Evolutionary conservation across 768 basidiomycete species (phyloP).

Genomic region (Phaffia australis): DNA sequence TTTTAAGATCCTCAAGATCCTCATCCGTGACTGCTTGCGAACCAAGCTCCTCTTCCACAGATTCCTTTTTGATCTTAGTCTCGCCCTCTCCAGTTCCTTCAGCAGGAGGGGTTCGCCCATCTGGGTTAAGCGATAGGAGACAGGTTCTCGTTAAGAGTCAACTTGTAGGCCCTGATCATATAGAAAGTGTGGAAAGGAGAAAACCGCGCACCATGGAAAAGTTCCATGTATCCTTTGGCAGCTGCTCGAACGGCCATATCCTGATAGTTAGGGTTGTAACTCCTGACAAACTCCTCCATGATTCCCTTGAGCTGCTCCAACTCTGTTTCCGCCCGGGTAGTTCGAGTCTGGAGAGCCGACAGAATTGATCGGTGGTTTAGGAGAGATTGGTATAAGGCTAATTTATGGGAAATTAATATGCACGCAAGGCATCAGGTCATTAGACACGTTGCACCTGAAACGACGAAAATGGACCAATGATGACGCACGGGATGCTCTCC

Average conservation of each 20-base stretch:
- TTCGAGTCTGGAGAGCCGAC: slow-evolving; percentile 60
- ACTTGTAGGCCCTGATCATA: too few species aligned
- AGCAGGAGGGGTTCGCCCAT: slow-evolving; percentile 18
- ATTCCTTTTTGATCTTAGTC: too few species aligned
- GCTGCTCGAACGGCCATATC: slow-evolving; percentile 98
- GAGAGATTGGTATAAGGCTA: slow-evolving; percentile 70
- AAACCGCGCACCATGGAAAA: slow-evolving; percentile 26
- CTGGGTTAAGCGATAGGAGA: too few species aligned
- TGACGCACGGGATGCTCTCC: slow-evolving; percentile 71
- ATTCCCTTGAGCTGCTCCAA: slow-evolving; percentile 73
- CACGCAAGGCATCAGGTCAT: neutral
- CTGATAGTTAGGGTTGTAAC: slow-evolving; percentile 97
- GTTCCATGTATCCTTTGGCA: slow-evolving; percentile 80
- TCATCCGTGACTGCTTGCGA: slow-evolving; percentile 48
- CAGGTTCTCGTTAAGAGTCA: too few species aligned
- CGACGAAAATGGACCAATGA: neutral
- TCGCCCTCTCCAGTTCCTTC: slow-evolving; percentile 32
- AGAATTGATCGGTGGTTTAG: slow-evolving; percentile 63
- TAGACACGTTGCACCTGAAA: slow-evolving; percentile 6
- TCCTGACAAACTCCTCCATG: slow-evolving; percentile 62
- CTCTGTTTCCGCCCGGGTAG: slow-evolving; percentile 61
- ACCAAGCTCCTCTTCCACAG: slow-evolving; percentile 40
- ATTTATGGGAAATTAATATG: neutral
- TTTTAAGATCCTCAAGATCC: slow-evolving; percentile 46
- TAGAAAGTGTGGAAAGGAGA: too few species aligned